Evolutionary conservation across 2,329 filamentous ascomycete genomes (phyloP).

Genomic region (Passalora sequoiae): DNA sequence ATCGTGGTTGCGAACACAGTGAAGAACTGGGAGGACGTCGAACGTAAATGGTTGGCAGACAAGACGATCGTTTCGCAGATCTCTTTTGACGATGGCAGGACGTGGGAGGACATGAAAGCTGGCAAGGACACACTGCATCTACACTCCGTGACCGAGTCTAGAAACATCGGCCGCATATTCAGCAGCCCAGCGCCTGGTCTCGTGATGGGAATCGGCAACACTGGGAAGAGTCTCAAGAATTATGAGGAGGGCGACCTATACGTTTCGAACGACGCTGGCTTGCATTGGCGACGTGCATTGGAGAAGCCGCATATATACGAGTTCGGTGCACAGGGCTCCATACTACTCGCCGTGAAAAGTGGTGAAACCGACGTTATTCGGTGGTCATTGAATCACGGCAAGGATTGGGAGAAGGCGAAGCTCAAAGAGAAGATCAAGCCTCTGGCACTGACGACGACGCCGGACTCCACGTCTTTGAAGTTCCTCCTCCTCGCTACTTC

Average conservation of each 20-base stretch:
- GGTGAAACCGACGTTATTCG: conserved; percentile 57
- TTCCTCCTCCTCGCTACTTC: conserved; percentile 70
- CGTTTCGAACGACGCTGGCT: conserved; percentile 84
- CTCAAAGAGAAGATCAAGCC: conserved; percentile 67
- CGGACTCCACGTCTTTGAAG: conserved; percentile 87
- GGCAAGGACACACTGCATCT: conserved; percentile 70
- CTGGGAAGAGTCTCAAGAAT: conserved; percentile 64
- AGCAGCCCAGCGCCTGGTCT: conserved; percentile 90
- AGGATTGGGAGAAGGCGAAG: conserved; percentile 69
- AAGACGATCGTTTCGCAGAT: conserved; percentile 77
- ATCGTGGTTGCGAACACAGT: conserved; percentile 88
- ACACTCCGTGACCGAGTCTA: conserved; percentile 82
- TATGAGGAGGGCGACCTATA: conserved; percentile 75
- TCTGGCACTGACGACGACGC: conserved; percentile 74
- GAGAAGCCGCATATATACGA: conserved; percentile 90
- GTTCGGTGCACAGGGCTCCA: conserved; percentile 86
- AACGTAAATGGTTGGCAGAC: conserved; percentile 42
- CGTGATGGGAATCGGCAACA: conserved; percentile 91
- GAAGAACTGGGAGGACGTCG: conserved; percentile 74
- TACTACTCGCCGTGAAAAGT: conserved; percentile 78
- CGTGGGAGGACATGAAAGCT: conserved; percentile 66
- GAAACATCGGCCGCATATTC: conserved; percentile 79
- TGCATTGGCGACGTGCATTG: conserved; percentile 71
- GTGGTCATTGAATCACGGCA: conserved; percentile 87
- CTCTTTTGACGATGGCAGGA: conserved; percentile 91